A percentile compares a stretch with the other conserved stretches of the same genome.
phyloP scores from a whole-genome alignment of 1,284 basidiomycete species.

The Tetrapyrgos nigripes region DNA sequence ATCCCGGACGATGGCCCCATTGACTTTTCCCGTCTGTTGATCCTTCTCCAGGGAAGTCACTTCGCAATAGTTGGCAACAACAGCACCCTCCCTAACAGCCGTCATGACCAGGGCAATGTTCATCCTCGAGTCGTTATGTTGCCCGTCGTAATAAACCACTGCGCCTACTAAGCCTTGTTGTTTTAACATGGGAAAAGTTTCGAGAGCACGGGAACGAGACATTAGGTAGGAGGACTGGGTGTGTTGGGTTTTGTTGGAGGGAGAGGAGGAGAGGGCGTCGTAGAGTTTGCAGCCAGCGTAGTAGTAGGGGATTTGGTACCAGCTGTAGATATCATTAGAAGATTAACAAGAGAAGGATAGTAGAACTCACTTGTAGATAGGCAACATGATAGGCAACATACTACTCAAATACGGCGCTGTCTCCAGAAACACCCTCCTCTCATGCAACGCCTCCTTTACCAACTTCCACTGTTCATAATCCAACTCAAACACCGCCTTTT shows the following conservation, averaged over 20 bases:
- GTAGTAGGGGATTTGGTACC: constrained; percentile 96
- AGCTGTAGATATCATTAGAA: constrained; percentile 10
- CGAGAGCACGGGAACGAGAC: constrained; percentile 91
- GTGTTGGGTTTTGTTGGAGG: constrained; percentile 96
- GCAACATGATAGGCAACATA: constrained; percentile 95
- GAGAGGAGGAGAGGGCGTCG: constrained; percentile 77
- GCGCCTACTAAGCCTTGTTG: constrained; percentile 92
- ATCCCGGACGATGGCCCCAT: constrained; percentile 84
- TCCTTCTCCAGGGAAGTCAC: constrained; percentile 85
- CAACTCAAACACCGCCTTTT: constrained; percentile 95
- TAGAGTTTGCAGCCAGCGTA: constrained; percentile 97
- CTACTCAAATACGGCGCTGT: constrained; percentile 94
- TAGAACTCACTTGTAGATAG: constrained; percentile 81
- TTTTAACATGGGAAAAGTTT: constrained; percentile 97
- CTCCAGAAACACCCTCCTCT: constrained; percentile 92
- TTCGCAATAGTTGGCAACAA: constrained; percentile 90
- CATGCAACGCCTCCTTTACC: constrained; percentile 92
- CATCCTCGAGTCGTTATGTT: constrained; percentile 99
- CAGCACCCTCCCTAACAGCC: constrained; percentile 92
- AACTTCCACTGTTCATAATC: constrained; percentile 98
- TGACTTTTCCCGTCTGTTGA: constrained; percentile 64
- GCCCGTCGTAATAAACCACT: constrained; percentile 97
- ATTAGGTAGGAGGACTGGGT: constrained; percentile 83
- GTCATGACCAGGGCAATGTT: constrained; percentile 95
- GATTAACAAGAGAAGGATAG: not conserved